These are phyloP conservation scores for Euphorbia pulcherrima DNA, from an alignment of 345 rosid genomes.

Conservation along the genomic window DNA sequence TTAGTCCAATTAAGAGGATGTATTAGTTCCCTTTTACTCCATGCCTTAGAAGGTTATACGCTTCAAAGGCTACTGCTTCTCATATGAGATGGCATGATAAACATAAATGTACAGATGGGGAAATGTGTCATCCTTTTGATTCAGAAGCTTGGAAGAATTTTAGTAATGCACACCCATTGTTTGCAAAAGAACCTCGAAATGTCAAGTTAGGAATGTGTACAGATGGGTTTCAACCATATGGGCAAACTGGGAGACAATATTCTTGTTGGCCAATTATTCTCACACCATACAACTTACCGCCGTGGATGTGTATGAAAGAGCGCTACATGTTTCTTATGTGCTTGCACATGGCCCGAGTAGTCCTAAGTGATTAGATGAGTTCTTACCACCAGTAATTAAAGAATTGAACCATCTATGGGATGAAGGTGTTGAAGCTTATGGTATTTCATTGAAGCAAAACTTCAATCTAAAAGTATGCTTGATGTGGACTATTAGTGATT, in stretches of 20 bases:
- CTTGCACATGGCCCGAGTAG: not conserved
- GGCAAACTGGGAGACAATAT: not conserved
- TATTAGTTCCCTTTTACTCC: not conserved
- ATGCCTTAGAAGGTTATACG: not conserved
- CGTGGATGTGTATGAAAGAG: not conserved
- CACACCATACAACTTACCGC: not conserved
- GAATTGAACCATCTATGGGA: constrained; percentile 3
- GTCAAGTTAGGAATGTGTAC: not conserved
- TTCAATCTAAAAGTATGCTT: not conserved
- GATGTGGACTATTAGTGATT: constrained; percentile 16
- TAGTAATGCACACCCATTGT: not conserved
- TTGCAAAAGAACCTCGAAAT: not conserved
- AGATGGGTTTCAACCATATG: constrained; percentile 3
- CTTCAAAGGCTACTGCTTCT: not conserved
- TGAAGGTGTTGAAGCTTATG: not conserved
- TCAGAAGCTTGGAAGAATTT: constrained; percentile 7
- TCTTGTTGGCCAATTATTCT: constrained; percentile 2
- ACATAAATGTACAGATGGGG: not conserved
- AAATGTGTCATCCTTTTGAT: not conserved
- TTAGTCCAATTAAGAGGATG: not conserved
- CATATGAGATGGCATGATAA: constrained; percentile 11
- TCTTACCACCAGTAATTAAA: constrained; percentile 2
- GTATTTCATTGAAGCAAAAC: not conserved
- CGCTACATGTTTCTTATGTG: not conserved
- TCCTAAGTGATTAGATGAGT: constrained; percentile 13